phyloP scores from a whole-genome alignment of 805 yeast genomes.

The Starmerella sp. region DNA sequence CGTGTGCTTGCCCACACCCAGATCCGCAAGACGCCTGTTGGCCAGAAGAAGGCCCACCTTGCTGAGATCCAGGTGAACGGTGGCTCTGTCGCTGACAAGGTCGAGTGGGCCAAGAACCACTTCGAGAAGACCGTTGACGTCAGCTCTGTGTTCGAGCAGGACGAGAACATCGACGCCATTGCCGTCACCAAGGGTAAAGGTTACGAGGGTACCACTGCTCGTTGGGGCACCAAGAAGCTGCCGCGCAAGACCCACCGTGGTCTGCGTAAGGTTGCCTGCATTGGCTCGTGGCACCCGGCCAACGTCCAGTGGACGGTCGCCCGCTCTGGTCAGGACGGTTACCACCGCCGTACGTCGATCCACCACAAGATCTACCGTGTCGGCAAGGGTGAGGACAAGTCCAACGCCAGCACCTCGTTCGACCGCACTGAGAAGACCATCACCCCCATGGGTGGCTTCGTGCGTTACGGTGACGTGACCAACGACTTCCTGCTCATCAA shows the following conservation, averaged over 20 bases:
- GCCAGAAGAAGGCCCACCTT: constrained; percentile 99
- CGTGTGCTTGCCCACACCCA: constrained; percentile 99
- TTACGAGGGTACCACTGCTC: constrained; percentile 99
- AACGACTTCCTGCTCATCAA: constrained; percentile 95
- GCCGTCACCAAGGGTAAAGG: constrained; percentile 99
- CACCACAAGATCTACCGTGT: constrained; percentile 99
- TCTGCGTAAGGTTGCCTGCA: constrained; percentile 99
- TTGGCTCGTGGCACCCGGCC: constrained; percentile 99
- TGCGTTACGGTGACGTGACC: constrained; percentile 95
- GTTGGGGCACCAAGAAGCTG: constrained; percentile 99
- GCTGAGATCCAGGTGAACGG: constrained; percentile 99
- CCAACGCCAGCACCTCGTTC: constrained; percentile 89
- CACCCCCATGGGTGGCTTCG: constrained; percentile 99
- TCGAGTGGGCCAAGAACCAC: constrained; percentile 97
- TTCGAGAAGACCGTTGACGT: constrained; percentile 97
- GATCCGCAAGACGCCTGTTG: constrained; percentile 96
- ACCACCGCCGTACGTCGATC: constrained; percentile 99
- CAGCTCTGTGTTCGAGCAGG: constrained; percentile 93
- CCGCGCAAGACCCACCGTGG: constrained; percentile 99
- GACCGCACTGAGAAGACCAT: constrained; percentile 99
- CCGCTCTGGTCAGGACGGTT: constrained; percentile 99
- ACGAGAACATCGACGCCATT: constrained; percentile 95
- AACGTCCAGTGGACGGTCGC: constrained; percentile 99
- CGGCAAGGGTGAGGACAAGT: constrained; percentile 92
- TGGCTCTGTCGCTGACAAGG: constrained; percentile 96